These are phyloP conservation scores for Borovskyia barvae DNA, from an alignment of 208 protist species.

Conservation along the genomic window DNA sequence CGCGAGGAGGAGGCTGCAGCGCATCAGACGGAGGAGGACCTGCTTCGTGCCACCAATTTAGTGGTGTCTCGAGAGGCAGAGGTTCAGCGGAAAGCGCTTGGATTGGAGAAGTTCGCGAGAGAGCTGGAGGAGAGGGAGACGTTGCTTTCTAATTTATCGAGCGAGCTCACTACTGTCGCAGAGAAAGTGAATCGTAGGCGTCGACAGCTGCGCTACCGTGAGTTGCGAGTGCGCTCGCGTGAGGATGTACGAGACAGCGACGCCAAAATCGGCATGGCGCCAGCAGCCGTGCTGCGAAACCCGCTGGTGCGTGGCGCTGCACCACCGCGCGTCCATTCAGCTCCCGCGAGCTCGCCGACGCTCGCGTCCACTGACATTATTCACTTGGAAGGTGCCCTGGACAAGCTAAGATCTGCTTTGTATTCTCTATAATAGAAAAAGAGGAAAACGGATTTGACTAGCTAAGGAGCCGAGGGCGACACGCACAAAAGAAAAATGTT, in stretches of 20 bases:
- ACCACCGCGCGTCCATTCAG: too few relatives aligned
- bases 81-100: slow-evolving; percentile 19
- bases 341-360: too few relatives aligned
- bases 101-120: slow-evolving; percentile 24
- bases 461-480: too few relatives aligned
- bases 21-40: slow-evolving; percentile 18
- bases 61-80: slow-evolving; percentile 29
- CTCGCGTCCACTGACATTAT: too few relatives aligned
- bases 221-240: slow-evolving; percentile 4
- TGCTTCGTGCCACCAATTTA: slow-evolving; percentile 7
- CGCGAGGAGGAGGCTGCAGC: too few relatives aligned
- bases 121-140: slow-evolving; percentile 41
- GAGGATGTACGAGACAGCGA: too few relatives aligned
- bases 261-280: too few relatives aligned
- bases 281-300: too few relatives aligned
- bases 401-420: slow-evolving; percentile 23
- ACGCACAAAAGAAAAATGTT: too few relatives aligned
- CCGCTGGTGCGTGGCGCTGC: too few relatives aligned
- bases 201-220: slow-evolving; percentile 11
- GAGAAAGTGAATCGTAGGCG: slow-evolving; percentile 42
- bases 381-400: slow-evolving; percentile 21
- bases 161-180: slow-evolving; percentile 57
- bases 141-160: slow-evolving; percentile 29
- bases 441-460: too few relatives aligned
- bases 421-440: not conserved